These are phyloP conservation scores for Leccinum angustisporum DNA, from an alignment of 1,284 basidiomycete genomes.

Conservation along the genomic window DNA sequence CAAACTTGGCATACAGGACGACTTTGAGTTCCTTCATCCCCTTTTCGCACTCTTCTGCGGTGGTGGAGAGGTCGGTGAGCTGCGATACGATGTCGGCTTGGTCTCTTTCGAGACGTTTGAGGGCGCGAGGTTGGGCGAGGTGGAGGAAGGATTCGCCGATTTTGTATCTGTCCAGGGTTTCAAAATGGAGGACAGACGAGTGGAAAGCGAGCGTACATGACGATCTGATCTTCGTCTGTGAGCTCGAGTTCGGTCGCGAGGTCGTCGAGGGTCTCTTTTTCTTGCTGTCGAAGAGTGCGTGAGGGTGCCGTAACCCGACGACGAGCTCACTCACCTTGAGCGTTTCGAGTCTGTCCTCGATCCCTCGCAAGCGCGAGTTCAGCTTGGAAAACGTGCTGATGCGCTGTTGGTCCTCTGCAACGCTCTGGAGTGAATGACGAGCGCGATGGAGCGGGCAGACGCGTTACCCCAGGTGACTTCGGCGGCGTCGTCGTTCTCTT, in stretches of 20 bases:
- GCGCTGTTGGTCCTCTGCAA: constrained; percentile 84
- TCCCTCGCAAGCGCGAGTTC: constrained; percentile 73
- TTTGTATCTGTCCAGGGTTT: constrained; percentile 64
- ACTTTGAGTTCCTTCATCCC: constrained; percentile 93
- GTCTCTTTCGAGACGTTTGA: constrained; percentile 75
- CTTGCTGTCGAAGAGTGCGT: constrained; percentile 54
- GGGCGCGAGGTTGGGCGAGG: constrained; percentile 69
- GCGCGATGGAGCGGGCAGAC: background rate
- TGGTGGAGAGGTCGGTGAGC: constrained; percentile 54
- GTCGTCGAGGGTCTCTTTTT: constrained; percentile 92
- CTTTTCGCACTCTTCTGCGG: constrained; percentile 72
- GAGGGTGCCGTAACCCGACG: background rate
- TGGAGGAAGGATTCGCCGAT: constrained; percentile 90
- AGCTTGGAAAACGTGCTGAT: constrained; percentile 95
- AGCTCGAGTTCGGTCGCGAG: constrained; percentile 87
- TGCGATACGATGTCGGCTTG: constrained; percentile 59
- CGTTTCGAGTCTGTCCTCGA: constrained; percentile 71
- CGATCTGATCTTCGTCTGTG: constrained; percentile 77
- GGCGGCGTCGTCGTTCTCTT: constrained; percentile 77
- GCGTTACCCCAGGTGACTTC: constrained; percentile 88
- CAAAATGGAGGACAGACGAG: background rate
- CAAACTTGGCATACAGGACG: constrained; percentile 88
- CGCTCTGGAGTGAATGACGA: background rate
- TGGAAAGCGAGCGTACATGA: constrained; percentile 54
- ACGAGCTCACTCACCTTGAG: constrained; percentile 58